Conservation (phyloP, 225 moss, liverwort and hornwort genomes). For the Climacium dendroides region DNA sequence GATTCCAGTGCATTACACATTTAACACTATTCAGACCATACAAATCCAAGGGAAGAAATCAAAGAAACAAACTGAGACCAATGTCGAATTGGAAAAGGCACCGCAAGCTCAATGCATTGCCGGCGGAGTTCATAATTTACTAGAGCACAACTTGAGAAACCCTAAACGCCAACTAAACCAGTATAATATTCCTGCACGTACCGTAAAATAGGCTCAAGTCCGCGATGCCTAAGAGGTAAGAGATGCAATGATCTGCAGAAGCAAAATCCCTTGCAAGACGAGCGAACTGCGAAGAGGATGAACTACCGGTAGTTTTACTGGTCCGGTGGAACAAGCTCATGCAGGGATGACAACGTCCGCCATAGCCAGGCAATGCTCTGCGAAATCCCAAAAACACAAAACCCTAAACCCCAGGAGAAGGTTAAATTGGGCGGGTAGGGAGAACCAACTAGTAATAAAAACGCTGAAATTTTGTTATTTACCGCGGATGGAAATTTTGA, state of each 20-base stretch:
- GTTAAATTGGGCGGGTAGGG: neutral
- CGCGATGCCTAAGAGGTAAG: neutral
- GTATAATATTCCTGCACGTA: neutral
- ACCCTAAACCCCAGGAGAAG: neutral
- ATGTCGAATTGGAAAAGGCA: neutral
- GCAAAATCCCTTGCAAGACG: neutral
- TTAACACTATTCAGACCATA: neutral
- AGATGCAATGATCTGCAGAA: neutral
- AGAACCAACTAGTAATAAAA: neutral
- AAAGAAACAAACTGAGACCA: neutral
- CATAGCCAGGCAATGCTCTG: neutral
- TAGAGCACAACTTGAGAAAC: neutral
- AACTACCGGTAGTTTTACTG: neutral
- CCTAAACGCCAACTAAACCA: neutral
- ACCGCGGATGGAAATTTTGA: neutral
- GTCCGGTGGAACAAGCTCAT: neutral
- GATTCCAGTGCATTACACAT: neutral
- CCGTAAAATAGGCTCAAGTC: neutral
- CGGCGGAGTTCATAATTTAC: neutral
- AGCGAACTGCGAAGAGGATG: neutral
- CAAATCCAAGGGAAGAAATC: neutral
- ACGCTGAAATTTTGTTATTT: neutral
- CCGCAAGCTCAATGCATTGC: neutral
- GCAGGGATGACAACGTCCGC: neutral
- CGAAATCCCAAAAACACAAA: neutral